Evolutionary conservation across 2,329 filamentous ascomycete genomes (phyloP).

Genomic region (Colletotrichum melonis): DNA sequence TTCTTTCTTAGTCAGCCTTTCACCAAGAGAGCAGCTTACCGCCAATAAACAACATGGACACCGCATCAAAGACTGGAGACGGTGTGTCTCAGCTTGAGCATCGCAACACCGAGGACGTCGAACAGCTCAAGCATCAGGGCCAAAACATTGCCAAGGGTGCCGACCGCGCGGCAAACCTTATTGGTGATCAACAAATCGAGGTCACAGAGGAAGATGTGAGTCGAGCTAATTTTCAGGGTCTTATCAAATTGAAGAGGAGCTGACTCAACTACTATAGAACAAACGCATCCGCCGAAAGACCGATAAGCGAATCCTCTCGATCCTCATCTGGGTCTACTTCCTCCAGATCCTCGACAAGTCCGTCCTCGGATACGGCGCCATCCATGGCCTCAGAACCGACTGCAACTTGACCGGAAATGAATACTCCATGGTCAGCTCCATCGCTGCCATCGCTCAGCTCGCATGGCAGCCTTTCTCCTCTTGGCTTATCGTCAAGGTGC

Average conservation of each 20-base stretch:
- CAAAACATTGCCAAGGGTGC: conserved; percentile 15
- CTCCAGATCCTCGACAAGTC: conserved; percentile 70
- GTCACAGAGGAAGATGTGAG: conserved; percentile 50
- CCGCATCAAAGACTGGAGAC: conserved; percentile 13
- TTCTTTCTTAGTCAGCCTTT: neutral
- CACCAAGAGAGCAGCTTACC: neutral
- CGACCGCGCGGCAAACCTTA: conserved; percentile 32
- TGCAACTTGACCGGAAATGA: conserved; percentile 62
- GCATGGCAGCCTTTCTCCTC: conserved; percentile 71
- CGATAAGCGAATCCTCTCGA: conserved; percentile 66
- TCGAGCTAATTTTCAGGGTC: neutral
- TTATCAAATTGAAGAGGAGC: neutral
- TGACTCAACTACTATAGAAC: conserved; percentile 48
- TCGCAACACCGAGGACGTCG: conserved; percentile 20
- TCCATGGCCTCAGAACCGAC: conserved; percentile 64
- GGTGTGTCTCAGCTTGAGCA: conserved; percentile 26
- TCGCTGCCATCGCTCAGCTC: conserved; percentile 69
- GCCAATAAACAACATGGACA: conserved; percentile 6
- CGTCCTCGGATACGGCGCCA: conserved; percentile 67
- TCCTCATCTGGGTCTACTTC: conserved; percentile 70
- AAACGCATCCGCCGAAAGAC: conserved; percentile 70
- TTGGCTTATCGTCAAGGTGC: conserved; percentile 69
- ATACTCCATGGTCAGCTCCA: conserved; percentile 68
- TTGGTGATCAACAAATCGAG: conserved; percentile 30
- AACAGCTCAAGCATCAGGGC: conserved; percentile 25